Evolutionary conservation across 441 rosid genomes (phyloP).

Genomic region (Adansonia rubrostipa): DNA sequence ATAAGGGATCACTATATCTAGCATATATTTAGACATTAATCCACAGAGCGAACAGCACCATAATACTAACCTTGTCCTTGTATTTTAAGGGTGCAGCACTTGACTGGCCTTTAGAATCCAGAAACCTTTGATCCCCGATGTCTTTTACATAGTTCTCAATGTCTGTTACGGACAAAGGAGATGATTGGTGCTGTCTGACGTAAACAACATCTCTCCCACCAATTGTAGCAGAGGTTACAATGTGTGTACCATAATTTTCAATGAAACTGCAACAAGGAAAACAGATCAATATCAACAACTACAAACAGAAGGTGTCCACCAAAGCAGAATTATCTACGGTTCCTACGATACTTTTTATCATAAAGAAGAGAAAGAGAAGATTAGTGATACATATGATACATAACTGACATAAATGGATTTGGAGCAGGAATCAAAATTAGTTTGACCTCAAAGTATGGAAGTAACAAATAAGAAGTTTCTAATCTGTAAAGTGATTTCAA

Average conservation of each 20-base stretch:
- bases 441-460: background rate
- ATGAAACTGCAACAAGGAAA: constrained; percentile 57
- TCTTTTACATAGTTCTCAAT: constrained; percentile 68
- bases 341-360: background rate
- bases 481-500: background rate
- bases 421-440: background rate
- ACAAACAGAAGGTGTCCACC: constrained; percentile 24
- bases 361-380: background rate
- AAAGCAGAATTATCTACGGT: constrained; percentile 15
- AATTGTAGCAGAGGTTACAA: constrained; percentile 72
- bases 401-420: background rate
- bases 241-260: constrained; percentile 78
- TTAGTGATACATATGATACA: background rate
- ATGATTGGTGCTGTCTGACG: constrained; percentile 72
- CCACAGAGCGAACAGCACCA: constrained; percentile 18
- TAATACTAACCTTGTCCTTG: constrained; percentile 74
- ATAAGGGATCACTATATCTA: background rate
- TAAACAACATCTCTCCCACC: constrained; percentile 86
- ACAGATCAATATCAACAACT: constrained; percentile 21
- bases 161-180: constrained; percentile 58
- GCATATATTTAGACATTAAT: background rate
- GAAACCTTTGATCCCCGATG: constrained; percentile 58
- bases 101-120: constrained; percentile 53
- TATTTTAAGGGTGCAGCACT: constrained; percentile 57
- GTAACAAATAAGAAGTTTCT: background rate